Conservation (phyloP, 75 land plant genomes). For the Picea glauca region DNA sequence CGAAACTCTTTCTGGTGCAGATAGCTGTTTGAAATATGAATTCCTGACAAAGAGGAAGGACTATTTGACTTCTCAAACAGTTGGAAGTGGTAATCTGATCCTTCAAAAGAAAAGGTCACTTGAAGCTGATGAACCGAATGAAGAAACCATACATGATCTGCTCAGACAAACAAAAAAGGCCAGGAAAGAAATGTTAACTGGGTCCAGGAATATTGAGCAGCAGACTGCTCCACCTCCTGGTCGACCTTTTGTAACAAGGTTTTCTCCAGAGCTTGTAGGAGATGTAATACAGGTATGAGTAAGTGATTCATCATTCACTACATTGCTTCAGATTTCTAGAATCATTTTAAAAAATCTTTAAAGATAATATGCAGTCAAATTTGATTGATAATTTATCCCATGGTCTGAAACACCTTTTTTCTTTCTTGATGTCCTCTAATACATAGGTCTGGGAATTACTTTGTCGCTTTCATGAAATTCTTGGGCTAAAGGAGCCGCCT, state of each 20-base stretch:
- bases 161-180: conserved; percentile 15
- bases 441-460: conserved; percentile 76
- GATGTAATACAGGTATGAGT: conserved; percentile 79
- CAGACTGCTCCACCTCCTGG: conserved; percentile 57
- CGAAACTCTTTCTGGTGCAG: conserved; percentile 49
- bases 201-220: conserved; percentile 9
- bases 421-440: background rate
- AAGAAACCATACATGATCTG: conserved; percentile 13
- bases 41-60: conserved; percentile 19
- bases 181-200: conserved; percentile 9
- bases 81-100: conserved; percentile 37
- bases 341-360: background rate
- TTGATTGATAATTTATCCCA: background rate
- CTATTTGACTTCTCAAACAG: conserved; percentile 18
- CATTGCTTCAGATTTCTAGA: background rate
- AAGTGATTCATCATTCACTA: background rate
- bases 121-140: conserved; percentile 10
- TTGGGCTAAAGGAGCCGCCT: conserved; percentile 59
- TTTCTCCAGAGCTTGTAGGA: conserved; percentile 70
- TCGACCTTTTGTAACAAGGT: conserved; percentile 42
- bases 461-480: conserved; percentile 68
- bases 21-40: conserved; percentile 35
- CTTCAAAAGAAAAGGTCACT: conserved; percentile 20
- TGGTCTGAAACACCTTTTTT: background rate
- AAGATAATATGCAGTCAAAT: background rate